A percentile compares a stretch with the other conserved stretches of the same genome.
Evolutionary conservation across 164 flowering plant species (phyloP).

Genomic region (Annona cherimola): DNA sequence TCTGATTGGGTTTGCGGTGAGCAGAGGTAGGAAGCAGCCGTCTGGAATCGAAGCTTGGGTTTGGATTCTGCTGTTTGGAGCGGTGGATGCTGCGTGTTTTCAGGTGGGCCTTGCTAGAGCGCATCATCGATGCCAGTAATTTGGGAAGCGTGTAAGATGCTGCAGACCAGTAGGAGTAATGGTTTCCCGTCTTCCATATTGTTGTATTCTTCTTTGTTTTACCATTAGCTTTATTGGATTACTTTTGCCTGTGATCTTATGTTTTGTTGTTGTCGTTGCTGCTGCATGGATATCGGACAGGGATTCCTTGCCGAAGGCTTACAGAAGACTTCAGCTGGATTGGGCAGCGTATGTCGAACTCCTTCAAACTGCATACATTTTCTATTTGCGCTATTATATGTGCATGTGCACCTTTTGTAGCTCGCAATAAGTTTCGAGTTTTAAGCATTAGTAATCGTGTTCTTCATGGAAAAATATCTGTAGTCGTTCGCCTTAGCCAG

Average conservation of each 20-base stretch:
- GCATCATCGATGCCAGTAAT: conserved; percentile 4
- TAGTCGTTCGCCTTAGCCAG: neutral
- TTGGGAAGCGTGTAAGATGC: neutral
- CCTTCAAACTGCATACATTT: neutral
- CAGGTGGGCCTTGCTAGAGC: conserved; percentile 43
- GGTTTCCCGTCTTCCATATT: neutral
- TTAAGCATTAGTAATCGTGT: neutral
- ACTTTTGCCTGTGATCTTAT: neutral
- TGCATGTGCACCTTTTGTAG: neutral
- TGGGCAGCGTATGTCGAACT: conserved; percentile 74
- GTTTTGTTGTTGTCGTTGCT: neutral
- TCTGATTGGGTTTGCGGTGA: conserved; percentile 55
- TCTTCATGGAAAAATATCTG: neutral
- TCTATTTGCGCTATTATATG: neutral
- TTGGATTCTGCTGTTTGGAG: conserved; percentile 64
- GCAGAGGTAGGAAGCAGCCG: conserved; percentile 50
- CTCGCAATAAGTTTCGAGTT: neutral
- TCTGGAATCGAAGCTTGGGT: conserved; percentile 76
- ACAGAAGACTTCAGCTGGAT: conserved; percentile 87
- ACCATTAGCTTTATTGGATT: neutral
- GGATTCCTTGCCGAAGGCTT: conserved; percentile 97
- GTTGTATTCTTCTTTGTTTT: neutral
- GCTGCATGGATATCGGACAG: conserved; percentile 25
- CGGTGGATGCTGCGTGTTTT: conserved; percentile 86
- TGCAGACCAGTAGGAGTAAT: neutral